Evolutionary conservation across 441 rosid species (phyloP), one percentile per base, ranked within the genome.

Genomic region (Gossypium lobatum): DNA sequence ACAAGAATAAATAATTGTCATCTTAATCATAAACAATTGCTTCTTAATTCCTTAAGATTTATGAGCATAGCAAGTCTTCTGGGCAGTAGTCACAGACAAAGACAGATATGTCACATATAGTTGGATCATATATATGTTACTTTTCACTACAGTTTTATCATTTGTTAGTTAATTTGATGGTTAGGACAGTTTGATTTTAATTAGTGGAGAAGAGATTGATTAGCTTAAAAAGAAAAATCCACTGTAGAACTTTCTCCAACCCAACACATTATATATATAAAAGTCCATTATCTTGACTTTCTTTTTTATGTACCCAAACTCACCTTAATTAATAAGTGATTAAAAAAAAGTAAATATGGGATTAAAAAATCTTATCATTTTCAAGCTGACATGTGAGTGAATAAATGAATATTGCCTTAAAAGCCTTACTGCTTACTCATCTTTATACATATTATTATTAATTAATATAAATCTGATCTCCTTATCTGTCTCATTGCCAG

Each of bases 231-330:
- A 18, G 13, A 73, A 46, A 77, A 13, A 31, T 34, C 31, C 50
- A 45, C 7, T 6, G 10, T 39, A 14, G 0, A 63, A 72, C 25
- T 34, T 46, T 21, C 46, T 13, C 34, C 71, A 23, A 66, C 77
- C 83, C 59, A 80, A 75, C 67, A 70, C 3, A 10, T 2, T 3
- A 20, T 3, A 55, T 1, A 34, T 1, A 31, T 1, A 70, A 76
- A 73, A 82, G 82, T 83, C 83, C 79, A 77, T 11, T 21, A 5
- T 16, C 39, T 76, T 77, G 86, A 79, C 85, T 73, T 81, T 34
- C 4, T 23, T 26, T 17, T 25, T 5, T 23, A 61, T 60, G 23
- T 8, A 65, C 45, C 57, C 74, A 52, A 46, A 18, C 9, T 11
- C 39, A 7, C 50, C 13, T 55, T 37, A 18, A 18, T 42, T 42